Percentiles rank a stretch among this genome's conserved stretches.
phyloP scores from a whole-genome alignment of 1,284 basidiomycete species.

The Athelia psychrophila region DNA sequence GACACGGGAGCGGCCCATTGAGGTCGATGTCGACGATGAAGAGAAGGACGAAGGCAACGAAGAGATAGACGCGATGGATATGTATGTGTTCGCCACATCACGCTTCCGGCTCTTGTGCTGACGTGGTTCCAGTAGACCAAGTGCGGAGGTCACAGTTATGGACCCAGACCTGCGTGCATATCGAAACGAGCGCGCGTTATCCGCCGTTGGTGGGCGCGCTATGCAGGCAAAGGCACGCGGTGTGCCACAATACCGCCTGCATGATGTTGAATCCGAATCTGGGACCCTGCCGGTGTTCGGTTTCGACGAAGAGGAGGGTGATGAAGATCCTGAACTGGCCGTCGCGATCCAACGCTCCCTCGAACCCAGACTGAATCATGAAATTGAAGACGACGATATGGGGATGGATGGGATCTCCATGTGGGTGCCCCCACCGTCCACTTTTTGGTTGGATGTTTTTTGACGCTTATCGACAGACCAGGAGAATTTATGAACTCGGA shows the following conservation, averaged over 20 bases:
- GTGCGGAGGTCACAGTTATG: conserved; percentile 27
- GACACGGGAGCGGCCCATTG: conserved; percentile 82
- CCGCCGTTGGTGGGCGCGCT: conserved; percentile 59
- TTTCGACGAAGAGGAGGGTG: conserved; percentile 39
- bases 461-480: not conserved
- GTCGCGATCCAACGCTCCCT: conserved; percentile 61
- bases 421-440: not conserved
- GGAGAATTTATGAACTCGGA: not conserved
- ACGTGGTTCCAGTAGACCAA: conserved; percentile 20
- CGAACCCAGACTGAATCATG: conserved; percentile 16
- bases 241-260: too few relatives aligned
- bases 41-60: conserved; percentile 45
- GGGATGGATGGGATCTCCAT: not conserved
- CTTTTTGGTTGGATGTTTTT: not conserved
- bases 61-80: conserved; percentile 76
- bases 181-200: conserved; percentile 62
- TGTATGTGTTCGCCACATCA: conserved; percentile 42
- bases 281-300: conserved; percentile 52
- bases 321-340: conserved; percentile 51
- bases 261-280: conserved; percentile 13
- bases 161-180: conserved; percentile 73
- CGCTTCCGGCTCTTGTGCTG: conserved; percentile 5
- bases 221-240: conserved; percentile 35
- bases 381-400: conserved; percentile 22
- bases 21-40: conserved; percentile 63